These are phyloP conservation scores for Stemphylium vesicarium DNA, from an alignment of 2,329 filamentous ascomycete genomes.

Conservation along the genomic window DNA sequence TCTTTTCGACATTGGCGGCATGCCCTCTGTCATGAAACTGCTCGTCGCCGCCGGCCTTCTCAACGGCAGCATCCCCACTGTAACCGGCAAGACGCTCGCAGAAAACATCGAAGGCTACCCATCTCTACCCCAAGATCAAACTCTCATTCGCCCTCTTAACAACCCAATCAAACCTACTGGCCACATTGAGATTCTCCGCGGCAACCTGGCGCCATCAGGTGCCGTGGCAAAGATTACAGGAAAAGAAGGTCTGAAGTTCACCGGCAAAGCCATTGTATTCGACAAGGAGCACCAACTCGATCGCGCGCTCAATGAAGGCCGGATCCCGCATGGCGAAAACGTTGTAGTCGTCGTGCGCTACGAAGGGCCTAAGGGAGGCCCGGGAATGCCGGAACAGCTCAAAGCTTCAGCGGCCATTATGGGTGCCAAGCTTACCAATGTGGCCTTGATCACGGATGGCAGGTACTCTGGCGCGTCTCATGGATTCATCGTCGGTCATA, in stretches of 20 bases:
- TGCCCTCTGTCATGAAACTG: slow-evolving; percentile 84
- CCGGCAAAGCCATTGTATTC: slow-evolving; percentile 81
- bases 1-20: slow-evolving; percentile 83
- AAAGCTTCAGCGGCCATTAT: slow-evolving; percentile 89
- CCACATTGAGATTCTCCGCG: slow-evolving; percentile 85
- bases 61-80: slow-evolving; percentile 77
- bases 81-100: slow-evolving; percentile 83
- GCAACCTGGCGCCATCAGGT: slow-evolving; percentile 86
- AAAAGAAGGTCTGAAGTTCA: slow-evolving; percentile 86
- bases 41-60: slow-evolving; percentile 77
- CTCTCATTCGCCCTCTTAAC: slow-evolving; percentile 79
- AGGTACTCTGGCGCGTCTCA: slow-evolving; percentile 87
- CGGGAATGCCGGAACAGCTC: slow-evolving; percentile 95
- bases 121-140: slow-evolving; percentile 76
- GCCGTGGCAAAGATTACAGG: slow-evolving; percentile 96
- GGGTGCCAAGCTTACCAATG: slow-evolving; percentile 85
- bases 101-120: slow-evolving; percentile 82
- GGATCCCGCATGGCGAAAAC: slow-evolving; percentile 77
- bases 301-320: slow-evolving; percentile 72
- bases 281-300: slow-evolving; percentile 84
- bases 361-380: slow-evolving; percentile 90
- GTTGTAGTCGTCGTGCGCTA: slow-evolving; percentile 90
- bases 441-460: slow-evolving; percentile 91
- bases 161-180: slow-evolving; percentile 87
- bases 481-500: slow-evolving; percentile 92